Percentiles rank a stretch among this genome's conserved stretches.
phyloP scores from a whole-genome alignment of 78 protist species.

The Emiliania huxleyi region DNA sequence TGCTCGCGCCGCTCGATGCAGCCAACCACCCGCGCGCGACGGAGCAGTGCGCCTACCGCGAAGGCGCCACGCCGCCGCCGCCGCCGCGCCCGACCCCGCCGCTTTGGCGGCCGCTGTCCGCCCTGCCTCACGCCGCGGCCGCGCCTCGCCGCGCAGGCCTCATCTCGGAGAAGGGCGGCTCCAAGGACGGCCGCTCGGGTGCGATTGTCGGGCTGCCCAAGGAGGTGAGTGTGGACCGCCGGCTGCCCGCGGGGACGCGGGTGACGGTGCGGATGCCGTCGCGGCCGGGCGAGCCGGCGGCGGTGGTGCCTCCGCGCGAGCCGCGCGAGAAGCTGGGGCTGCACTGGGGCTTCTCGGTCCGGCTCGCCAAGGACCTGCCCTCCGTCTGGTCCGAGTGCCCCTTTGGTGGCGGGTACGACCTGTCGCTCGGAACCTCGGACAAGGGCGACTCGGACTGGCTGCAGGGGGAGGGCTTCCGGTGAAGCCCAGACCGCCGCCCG shows the following conservation, averaged over 20 bases:
- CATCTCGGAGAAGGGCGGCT: not conserved
- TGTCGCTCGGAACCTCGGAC: slow-evolving; percentile 64
- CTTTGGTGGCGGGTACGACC: slow-evolving; percentile 62
- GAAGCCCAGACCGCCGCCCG: too few relatives aligned
- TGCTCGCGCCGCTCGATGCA: slow-evolving; percentile 57
- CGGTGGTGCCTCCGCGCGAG: slow-evolving; percentile 12
- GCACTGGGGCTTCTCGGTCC: slow-evolving; percentile 35
- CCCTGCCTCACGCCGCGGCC: too few relatives aligned
- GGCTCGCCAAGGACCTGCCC: not conserved
- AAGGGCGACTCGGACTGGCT: slow-evolving; percentile 28
- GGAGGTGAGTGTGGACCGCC: not conserved
- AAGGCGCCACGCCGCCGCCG: too few relatives aligned
- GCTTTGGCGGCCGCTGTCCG: too few relatives aligned
- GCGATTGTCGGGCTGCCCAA: not conserved
- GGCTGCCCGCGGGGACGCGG: not conserved
- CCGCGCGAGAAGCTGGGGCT: slow-evolving; percentile 19
- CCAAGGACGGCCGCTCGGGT: not conserved
- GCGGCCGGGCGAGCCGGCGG: not conserved
- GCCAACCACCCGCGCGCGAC: slow-evolving; percentile 55
- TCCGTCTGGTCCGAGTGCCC: slow-evolving; percentile 16
- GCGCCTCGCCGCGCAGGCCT: slow-evolving; percentile 53
- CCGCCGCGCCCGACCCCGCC: not conserved
- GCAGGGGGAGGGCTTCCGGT: too few relatives aligned
- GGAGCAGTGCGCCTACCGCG: slow-evolving; percentile 16
- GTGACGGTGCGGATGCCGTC: not conserved